Evolutionary conservation across 2,329 filamentous ascomycete species (phyloP).

Genomic region (Davidsoniella virescens): DNA sequence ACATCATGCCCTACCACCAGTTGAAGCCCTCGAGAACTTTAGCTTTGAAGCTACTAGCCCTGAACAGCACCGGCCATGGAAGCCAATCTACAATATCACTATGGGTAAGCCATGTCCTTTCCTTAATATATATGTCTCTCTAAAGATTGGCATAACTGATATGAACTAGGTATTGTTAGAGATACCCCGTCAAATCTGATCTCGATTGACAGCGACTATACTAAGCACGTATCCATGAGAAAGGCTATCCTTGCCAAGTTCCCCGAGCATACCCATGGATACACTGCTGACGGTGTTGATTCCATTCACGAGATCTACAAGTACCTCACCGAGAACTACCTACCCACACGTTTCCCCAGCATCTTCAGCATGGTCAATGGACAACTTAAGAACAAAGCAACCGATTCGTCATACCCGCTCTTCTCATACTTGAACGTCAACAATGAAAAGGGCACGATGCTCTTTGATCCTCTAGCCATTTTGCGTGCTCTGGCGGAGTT

Average conservation of each 20-base stretch:
- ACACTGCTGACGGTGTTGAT: slow-evolving; percentile 22
- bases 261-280: slow-evolving; percentile 26
- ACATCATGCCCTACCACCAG: background rate
- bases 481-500: slow-evolving; percentile 30
- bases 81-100: slow-evolving; percentile 35
- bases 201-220: slow-evolving; percentile 34
- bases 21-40: slow-evolving; percentile 20
- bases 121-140: background rate
- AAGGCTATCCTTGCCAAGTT: slow-evolving; percentile 25
- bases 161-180: slow-evolving; percentile 25
- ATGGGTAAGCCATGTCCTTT: slow-evolving; percentile 26
- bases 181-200: slow-evolving; percentile 33
- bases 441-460: slow-evolving; percentile 6
- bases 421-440: slow-evolving; percentile 11
- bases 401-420: slow-evolving; percentile 19
- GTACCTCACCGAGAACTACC: slow-evolving; percentile 29
- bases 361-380: slow-evolving; percentile 22
- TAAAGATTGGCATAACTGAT: background rate
- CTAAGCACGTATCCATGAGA: slow-evolving; percentile 26
- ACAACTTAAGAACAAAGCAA: slow-evolving; percentile 26
- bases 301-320: slow-evolving; percentile 33
- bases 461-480: slow-evolving; percentile 18
- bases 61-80: slow-evolving; percentile 30
- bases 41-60: slow-evolving; percentile 26
- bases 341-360: slow-evolving; percentile 32